These are phyloP conservation scores for Pseudoturritis turrita DNA, from an alignment of 345 rosid genomes.

Conservation along the genomic window DNA sequence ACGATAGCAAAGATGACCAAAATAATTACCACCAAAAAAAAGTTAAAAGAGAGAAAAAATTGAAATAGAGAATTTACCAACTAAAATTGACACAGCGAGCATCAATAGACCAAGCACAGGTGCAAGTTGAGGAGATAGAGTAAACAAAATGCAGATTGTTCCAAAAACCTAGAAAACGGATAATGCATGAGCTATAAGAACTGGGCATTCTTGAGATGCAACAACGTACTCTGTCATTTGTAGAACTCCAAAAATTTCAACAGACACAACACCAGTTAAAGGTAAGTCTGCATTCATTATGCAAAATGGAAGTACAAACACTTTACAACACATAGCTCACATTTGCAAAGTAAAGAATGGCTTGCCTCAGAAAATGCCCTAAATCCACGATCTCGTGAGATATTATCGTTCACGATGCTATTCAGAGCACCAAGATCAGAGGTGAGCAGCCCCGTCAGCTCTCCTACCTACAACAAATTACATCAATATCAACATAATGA, in stretches of 20 bases:
- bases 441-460: slow-evolving; percentile 74
- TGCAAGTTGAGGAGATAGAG: slow-evolving; percentile 83
- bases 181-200: slow-evolving; percentile 8
- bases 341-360: slow-evolving; percentile 50
- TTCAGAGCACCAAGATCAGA: slow-evolving; percentile 90
- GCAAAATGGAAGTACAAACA: slow-evolving; percentile 9
- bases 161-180: slow-evolving; percentile 60
- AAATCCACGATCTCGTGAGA: slow-evolving; percentile 94
- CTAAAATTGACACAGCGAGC: slow-evolving; percentile 72
- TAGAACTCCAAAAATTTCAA: background rate
- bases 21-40: background rate
- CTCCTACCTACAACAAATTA: slow-evolving; percentile 61
- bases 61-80: slow-evolving; percentile 49
- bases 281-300: background rate
- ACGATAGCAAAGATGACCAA: slow-evolving; percentile 29
- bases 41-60: background rate
- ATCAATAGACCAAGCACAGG: slow-evolving; percentile 76
- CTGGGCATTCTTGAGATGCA: background rate
- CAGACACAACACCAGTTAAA: slow-evolving; percentile 6
- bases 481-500: background rate
- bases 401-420: slow-evolving; percentile 74
- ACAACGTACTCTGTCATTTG: background rate
- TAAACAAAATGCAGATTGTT: slow-evolving; percentile 70
- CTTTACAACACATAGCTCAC: slow-evolving; percentile 42
- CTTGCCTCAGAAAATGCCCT: slow-evolving; percentile 99